A percentile compares a stretch with the other conserved stretches of the same genome.
phyloP scores from a whole-genome alignment of 805 yeast species.

The Nakazawaea laoshanensis region DNA sequence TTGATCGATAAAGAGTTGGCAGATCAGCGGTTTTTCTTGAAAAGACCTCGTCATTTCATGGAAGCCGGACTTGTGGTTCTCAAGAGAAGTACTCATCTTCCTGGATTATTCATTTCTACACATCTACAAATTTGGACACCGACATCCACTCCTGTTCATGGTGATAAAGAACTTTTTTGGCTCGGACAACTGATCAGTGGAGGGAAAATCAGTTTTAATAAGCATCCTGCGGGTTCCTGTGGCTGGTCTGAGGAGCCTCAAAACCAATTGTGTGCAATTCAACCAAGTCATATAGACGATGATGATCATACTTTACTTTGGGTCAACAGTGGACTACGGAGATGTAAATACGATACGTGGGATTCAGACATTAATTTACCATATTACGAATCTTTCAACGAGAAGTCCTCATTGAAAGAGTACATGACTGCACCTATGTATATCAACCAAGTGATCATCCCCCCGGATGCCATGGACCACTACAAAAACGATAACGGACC shows the following conservation, averaged over 20 bases:
- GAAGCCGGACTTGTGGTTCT: constrained; percentile 40
- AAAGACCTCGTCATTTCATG: constrained; percentile 33
- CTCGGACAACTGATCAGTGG: constrained; percentile 53
- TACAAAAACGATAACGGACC: constrained; percentile 37
- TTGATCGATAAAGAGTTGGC: constrained; percentile 25
- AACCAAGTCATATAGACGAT: constrained; percentile 57
- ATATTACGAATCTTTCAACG: constrained; percentile 18
- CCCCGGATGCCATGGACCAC: constrained; percentile 38
- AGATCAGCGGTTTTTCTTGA: constrained; percentile 31
- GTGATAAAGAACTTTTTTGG: constrained; percentile 79
- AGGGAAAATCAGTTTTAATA: constrained; percentile 41
- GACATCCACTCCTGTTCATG: constrained; percentile 52
- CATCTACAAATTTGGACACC: constrained; percentile 33
- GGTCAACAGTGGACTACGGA: constrained; percentile 66
- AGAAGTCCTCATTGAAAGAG: constrained; percentile 13
- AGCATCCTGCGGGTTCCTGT: constrained; percentile 44
- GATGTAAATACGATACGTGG: constrained; percentile 36
- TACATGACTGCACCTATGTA: constrained; percentile 21
- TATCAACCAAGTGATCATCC: constrained; percentile 30
- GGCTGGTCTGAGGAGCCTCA: constrained; percentile 25
- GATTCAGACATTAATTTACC: constrained; percentile 30
- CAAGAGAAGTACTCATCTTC: constrained; percentile 40
- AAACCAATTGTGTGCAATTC: constrained; percentile 24
- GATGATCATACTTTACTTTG: constrained; percentile 42
- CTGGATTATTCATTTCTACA: constrained; percentile 36